phyloP scores from a whole-genome alignment of 2,329 filamentous ascomycete species.

The Hypoxylon sp. region DNA sequence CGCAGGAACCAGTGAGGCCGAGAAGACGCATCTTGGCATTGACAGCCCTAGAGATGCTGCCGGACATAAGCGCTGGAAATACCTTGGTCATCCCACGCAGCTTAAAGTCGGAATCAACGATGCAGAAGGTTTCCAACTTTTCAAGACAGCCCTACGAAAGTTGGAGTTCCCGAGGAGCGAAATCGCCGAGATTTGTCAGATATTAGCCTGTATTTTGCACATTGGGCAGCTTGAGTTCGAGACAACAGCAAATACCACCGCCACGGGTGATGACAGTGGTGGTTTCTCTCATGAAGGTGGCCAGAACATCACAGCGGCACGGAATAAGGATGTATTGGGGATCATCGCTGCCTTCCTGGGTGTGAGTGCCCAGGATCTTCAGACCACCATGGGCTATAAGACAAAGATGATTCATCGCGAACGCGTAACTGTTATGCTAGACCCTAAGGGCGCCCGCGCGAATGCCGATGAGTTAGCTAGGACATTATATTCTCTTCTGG shows the following conservation, averaged over 20 bases:
- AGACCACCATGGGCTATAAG: constrained; percentile 92
- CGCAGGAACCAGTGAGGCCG: constrained; percentile 89
- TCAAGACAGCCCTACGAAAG: constrained; percentile 95
- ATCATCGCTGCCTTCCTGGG: constrained; percentile 96
- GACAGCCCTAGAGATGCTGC: constrained; percentile 62
- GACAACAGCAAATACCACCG: constrained; percentile 83
- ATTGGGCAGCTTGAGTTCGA: constrained; percentile 97
- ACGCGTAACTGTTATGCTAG: constrained; percentile 98
- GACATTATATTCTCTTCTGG: constrained; percentile 92
- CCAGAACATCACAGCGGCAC: constrained; percentile 86
- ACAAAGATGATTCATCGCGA: constrained; percentile 97
- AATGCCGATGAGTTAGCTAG: constrained; percentile 96
- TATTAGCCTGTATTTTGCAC: constrained; percentile 94
- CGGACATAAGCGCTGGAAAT: constrained; percentile 89
- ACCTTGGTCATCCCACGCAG: constrained; percentile 95
- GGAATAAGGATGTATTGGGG: constrained; percentile 90
- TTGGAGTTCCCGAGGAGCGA: constrained; percentile 93
- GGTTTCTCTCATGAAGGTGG: constrained; percentile 96
- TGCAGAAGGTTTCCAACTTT: constrained; percentile 93
- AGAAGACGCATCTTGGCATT: constrained; percentile 86
- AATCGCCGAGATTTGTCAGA: constrained; percentile 96
- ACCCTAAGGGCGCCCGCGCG: constrained; percentile 87
- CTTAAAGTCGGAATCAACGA: constrained; percentile 98
- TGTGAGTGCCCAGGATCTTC: constrained; percentile 83
- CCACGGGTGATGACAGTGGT: constrained; percentile 89